phyloP scores from a whole-genome alignment of 148 eudicot species.

The Heliosperma pusillum region DNA sequence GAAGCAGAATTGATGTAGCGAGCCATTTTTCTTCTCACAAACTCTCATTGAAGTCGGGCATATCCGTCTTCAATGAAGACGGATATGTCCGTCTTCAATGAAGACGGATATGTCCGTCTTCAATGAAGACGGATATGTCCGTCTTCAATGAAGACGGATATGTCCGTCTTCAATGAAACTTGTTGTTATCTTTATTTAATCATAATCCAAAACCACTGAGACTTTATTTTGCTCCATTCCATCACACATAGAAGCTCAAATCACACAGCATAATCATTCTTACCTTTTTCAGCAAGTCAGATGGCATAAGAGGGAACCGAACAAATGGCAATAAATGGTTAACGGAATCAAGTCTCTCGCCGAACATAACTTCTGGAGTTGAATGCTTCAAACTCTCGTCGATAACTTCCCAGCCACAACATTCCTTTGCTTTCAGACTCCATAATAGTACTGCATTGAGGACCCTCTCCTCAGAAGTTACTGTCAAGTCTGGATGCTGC shows the following conservation, averaged over 20 bases:
- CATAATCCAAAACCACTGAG: too few species aligned
- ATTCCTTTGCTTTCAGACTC: conserved; percentile 64
- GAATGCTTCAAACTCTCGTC: conserved; percentile 50
- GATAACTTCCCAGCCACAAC: conserved; percentile 63
- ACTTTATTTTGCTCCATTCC: too few species aligned
- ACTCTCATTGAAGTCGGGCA: too few species aligned
- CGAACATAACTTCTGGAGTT: conserved; percentile 55
- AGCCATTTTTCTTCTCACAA: too few species aligned
- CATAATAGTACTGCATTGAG: conserved; percentile 77
- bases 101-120: too few species aligned
- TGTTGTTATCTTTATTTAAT: too few species aligned
- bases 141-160: too few species aligned
- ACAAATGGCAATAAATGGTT: conserved; percentile 51
- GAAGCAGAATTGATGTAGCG: too few species aligned
- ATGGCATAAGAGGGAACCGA: conserved; percentile 73
- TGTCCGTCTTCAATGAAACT: too few species aligned
- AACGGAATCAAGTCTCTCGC: conserved; percentile 61
- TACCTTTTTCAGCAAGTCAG: conserved; percentile 70
- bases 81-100: too few species aligned
- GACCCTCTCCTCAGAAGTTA: conserved; percentile 88
- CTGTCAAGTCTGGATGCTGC: conserved; percentile 95
- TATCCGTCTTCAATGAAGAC: too few species aligned
- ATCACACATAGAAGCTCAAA: neutral
- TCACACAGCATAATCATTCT: neutral
- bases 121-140: too few species aligned